A percentile compares a stretch with the other conserved stretches of the same genome.
phyloP scores from a whole-genome alignment of 257 asterid genomes.

The Linaria vulgaris region DNA sequence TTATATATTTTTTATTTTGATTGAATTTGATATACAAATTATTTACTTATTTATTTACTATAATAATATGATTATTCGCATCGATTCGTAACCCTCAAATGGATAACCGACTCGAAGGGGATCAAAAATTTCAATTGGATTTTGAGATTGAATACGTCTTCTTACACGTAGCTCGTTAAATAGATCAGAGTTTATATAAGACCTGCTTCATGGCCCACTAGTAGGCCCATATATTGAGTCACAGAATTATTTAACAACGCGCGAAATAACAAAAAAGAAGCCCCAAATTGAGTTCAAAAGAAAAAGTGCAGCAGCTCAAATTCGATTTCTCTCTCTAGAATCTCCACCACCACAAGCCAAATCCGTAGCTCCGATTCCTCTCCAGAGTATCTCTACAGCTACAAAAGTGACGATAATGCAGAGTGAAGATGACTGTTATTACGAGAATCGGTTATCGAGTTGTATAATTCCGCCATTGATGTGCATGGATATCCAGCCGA shows the following conservation, averaged over 20 bases:
- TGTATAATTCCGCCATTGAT: constrained; percentile 33
- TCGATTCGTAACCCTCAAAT: too few species aligned
- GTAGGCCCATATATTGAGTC: background rate
- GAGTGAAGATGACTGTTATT: constrained; percentile 25
- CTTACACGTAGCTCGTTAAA: too few species aligned
- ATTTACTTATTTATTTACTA: too few species aligned
- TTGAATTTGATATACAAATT: too few species aligned
- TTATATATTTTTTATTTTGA: too few species aligned
- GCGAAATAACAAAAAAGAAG: too few species aligned
- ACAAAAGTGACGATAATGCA: constrained; percentile 21
- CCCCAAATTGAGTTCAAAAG: background rate
- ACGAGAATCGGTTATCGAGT: constrained; percentile 35
- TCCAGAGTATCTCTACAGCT: background rate
- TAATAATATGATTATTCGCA: too few species aligned
- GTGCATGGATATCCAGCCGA: constrained; percentile 19
- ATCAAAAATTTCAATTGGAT: too few species aligned
- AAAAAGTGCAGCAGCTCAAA: background rate
- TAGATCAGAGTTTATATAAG: too few species aligned
- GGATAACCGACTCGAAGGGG: too few species aligned
- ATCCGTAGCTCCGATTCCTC: background rate
- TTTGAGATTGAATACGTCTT: too few species aligned
- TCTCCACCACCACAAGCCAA: background rate
- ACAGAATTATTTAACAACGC: too few species aligned
- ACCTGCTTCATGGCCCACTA: background rate
- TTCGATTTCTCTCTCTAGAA: background rate